Conservation (phyloP, 352 stramenopile genomes). For the Globisporangium barbulae region DNA sequence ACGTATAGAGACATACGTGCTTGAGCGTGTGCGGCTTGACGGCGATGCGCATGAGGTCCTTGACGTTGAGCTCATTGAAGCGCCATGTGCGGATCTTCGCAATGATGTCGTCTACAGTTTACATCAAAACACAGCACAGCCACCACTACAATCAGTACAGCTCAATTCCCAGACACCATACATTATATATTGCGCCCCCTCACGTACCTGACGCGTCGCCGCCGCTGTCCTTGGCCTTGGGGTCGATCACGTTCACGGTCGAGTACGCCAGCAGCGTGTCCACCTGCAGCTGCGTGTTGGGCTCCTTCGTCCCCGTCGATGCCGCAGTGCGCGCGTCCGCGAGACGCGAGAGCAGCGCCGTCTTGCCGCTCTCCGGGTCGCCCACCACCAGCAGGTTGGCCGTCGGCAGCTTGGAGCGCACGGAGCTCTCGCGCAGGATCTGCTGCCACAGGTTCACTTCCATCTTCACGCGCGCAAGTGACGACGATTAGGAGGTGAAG, state of each 20-base stretch:
- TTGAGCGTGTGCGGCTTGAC: slow-evolving; percentile 54
- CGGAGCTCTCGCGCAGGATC: slow-evolving; percentile 78
- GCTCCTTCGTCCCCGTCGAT: slow-evolving; percentile 12
- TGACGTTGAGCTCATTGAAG: slow-evolving; percentile 65
- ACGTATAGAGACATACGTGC: slow-evolving; percentile 24
- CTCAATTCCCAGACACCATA: background rate
- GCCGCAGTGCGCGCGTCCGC: slow-evolving; percentile 29
- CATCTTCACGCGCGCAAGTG: background rate
- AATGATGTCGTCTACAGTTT: slow-evolving; percentile 56
- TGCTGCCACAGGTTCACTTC: slow-evolving; percentile 72
- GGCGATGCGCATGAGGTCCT: slow-evolving; percentile 65
- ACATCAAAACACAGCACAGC: background rate
- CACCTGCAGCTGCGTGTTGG: slow-evolving; percentile 19
- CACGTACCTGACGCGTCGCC: slow-evolving; percentile 37
- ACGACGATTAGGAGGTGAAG: background rate
- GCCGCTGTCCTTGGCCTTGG: slow-evolving; percentile 48
- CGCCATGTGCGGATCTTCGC: slow-evolving; percentile 76
- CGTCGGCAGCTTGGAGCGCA: slow-evolving; percentile 65
- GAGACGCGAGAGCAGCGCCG: slow-evolving; percentile 57
- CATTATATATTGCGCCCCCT: too few species aligned
- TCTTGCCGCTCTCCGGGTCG: slow-evolving; percentile 73
- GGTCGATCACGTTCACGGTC: slow-evolving; percentile 67
- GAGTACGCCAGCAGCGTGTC: slow-evolving; percentile 58
- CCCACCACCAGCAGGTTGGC: slow-evolving; percentile 71
- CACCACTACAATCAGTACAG: background rate